Base-by-base conservation (phyloP, 2,329 filamentous ascomycete genomes). In the Colletotrichum chlorophyti region DNA sequence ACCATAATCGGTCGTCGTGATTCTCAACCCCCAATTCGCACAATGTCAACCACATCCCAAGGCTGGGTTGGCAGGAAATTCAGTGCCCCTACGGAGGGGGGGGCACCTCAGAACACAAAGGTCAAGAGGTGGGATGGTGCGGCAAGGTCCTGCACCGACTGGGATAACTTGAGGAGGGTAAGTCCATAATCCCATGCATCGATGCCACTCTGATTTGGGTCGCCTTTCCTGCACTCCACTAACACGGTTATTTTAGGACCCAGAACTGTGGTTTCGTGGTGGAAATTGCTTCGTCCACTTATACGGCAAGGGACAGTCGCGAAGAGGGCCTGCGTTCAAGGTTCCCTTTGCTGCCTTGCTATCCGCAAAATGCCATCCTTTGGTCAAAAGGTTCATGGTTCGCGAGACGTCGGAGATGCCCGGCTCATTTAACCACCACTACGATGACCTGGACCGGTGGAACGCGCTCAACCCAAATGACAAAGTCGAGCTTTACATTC, bases 231-330 rank as follows among this genome's bases (percentile, higher is more conserved):
- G 17, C 15, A 35, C 7, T 17, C 12, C 3, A 29, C 32, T 43
- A 46, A 37, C n/a, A n/a, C n/a, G 12, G 23, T 19, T 4, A 19
- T 14, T 12, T 5, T 58, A 93, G 90, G 90, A 93, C 64, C 77
- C 83, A 3, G 90, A 92, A 63, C 76, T 94, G 3, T 93, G 87
- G 87, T 79, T 81, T 60, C 77, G 81, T 10, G 74, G 86, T 62
- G 90, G 87, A 12, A 85, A 92, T 67, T 93, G 90, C 65, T 78
- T 86, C 14, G 80, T 93, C 2, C 81, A 93, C 70, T 77, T 93
- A 0, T 87, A 91, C 65, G 82, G 75, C n/a, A 79, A 80, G 62
- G 87, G 87, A 34, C 83, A 85, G 53, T 90, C 88, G 3, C 80
- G 79, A 55, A 77, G 85, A 64, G 87, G 87, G 0, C 86, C 90